Evolutionary conservation across 768 basidiomycete species (phyloP), one percentile per base, ranked within the genome.

Genomic region (Rhizopogon salebrosus): DNA sequence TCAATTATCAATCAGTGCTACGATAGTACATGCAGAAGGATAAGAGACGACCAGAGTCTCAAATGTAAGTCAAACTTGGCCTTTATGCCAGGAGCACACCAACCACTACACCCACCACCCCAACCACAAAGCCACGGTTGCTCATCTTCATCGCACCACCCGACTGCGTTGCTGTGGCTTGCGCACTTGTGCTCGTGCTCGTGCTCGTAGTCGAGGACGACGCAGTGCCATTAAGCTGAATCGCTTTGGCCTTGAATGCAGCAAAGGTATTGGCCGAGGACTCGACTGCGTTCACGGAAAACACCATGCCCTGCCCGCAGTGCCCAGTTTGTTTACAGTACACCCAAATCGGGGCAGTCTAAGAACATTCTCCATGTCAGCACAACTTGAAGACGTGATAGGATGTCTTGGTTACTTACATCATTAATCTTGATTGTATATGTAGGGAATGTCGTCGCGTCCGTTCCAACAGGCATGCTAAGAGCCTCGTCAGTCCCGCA

Each of bases 291-390:
- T 83, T 86, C 54, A 71, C 71, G 22, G 78, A 64, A 66, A 83
- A 83, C 46, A 83, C 80, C 83, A 84, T 84, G 43, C 82, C 82
- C 40, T 67, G 61, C 0, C 73, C 74, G 60, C 83, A 84, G 62
- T 85, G 83, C 39, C 58, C 64, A 2, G 55, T 45, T 58, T 82
- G 80, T 2, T 68, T 67, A 62, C 82, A 83, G 67, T 75, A 82
- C 2, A 67, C 76, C 82, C 79, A 83, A 58, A 83, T 72, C 3
- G 80, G 82, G 14, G 66, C 61, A 13, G 78, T 78, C 78, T 80
- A 50, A 23, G n/a, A 51, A 14, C 42, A 55, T 41, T 36, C n/a
- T 34, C 36, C 18, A 31, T 9, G 50, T 39, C 39, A 46, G 8
- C 16, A 43, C 26, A 24, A n/a, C n/a, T n/a, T n/a, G n/a, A n/a